Base-by-base conservation (phyloP, 2,329 filamentous ascomycete genomes). In the Raffaelea ambrosiae region DNA sequence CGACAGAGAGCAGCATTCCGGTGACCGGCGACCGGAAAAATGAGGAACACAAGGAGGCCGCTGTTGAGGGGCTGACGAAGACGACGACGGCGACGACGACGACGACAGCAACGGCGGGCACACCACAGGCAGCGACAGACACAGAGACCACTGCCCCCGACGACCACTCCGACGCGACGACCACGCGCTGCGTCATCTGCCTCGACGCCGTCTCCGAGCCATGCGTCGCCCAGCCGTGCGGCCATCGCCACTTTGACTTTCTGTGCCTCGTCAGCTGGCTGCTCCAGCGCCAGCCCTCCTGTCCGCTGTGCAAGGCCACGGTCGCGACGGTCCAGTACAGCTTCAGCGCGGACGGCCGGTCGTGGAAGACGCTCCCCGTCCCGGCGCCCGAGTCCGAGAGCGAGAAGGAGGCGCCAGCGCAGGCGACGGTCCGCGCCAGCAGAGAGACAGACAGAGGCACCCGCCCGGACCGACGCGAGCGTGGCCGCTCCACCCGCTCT, bases 181-280 rank as follows among this genome's bases (percentile, higher is more conserved):
- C 46, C 3, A 31, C 14, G 53, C 79, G 75, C 59, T 96, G 90
- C 64, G 88, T 94, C 53, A 93, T 97, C 63, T 97, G 90, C 64
- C 80, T 96, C 51, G 86, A 91, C 48, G 60, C 68, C 46, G 73
- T 95, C 58, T 79, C 80, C 10, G 86, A 93, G 57, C 68, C 78
- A 46, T 88, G 86, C 53, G 72, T 83, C 44, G 79, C 86, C 8
- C 68, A 76, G 19, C 89, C 90, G 8, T 97, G 90, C 70, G 75
- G 78, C 39, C 90, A 97, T 68, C 67, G 72, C 49, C 80, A 82
- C 55, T 95, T 94, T 62, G 89, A 96, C 69, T 94, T 89, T 60
- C 63, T 88, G 13, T 97, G 90, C 63, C 76, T 95, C 5, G 67
- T 83, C 20, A 89, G 76, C 65, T 96, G 91, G 90, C 50, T 55